Conservation (phyloP, 2,329 filamentous ascomycete genomes). For the Acarospora socialis region DNA sequence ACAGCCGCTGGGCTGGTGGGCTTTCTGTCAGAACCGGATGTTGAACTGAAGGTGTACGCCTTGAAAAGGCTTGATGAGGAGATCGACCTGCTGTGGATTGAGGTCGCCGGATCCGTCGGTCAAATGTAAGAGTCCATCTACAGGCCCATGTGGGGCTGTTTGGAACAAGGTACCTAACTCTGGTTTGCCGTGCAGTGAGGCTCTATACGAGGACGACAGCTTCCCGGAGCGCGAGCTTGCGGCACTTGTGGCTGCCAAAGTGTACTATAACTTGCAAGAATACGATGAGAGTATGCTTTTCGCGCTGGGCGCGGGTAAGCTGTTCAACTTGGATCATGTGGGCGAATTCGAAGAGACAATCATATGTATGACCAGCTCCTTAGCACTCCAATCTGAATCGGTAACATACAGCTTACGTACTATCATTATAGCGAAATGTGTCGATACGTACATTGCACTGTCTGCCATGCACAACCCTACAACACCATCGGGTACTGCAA, state of each 20-base stretch:
- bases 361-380: conserved; percentile 45
- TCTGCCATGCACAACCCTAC: conserved; percentile 46
- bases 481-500: conserved; percentile 32
- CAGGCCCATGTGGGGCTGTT: not conserved
- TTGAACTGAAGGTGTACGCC: conserved; percentile 87
- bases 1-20: conserved; percentile 90
- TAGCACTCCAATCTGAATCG: not conserved
- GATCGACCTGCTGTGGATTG: conserved; percentile 94
- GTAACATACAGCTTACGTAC: conserved; percentile 1
- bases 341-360: conserved; percentile 98
- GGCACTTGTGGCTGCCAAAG: conserved; percentile 87
- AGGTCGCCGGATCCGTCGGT: conserved; percentile 81
- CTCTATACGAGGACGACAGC: conserved; percentile 87
- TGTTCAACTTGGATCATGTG: conserved; percentile 81
- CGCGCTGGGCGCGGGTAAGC: conserved; percentile 81
- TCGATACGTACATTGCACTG: conserved; percentile 91
- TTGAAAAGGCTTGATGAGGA: conserved; percentile 90
- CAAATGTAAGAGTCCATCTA: conserved; percentile 59
- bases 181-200: conserved; percentile 64
- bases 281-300: conserved; percentile 99
- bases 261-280: conserved; percentile 96
- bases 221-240: conserved; percentile 91
- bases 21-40: conserved; percentile 88
- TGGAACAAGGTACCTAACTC: not conserved
- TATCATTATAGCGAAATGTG: conserved; percentile 52